These are phyloP conservation scores for Parietaria judaica DNA, from an alignment of 306 rosid genomes.

Conservation along the genomic window DNA sequence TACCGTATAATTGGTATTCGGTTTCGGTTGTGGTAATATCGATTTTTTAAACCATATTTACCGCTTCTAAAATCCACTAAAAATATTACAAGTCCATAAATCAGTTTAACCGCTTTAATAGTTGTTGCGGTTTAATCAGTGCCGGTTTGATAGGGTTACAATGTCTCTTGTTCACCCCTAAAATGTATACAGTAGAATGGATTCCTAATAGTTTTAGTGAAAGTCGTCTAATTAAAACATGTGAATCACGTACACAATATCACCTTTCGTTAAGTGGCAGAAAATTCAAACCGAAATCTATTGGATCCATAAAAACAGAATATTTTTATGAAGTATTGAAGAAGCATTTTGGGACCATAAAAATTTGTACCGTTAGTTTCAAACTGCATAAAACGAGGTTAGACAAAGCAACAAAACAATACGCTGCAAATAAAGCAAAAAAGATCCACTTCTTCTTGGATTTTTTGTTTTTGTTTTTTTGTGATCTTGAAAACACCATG, in stretches of 20 bases:
- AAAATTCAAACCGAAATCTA: not conserved
- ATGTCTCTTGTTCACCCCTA: no score
- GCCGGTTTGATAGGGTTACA: no score
- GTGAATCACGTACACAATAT: not conserved
- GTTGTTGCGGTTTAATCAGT: no score
- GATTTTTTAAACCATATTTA: no score
- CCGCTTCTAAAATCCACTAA: no score
- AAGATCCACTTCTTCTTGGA: not conserved
- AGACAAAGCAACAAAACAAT: not conserved
- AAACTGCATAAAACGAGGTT: not conserved
- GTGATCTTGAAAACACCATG: not conserved
- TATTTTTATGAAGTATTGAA: not conserved
- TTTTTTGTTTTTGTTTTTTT: not conserved
- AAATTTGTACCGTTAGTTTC: not conserved
- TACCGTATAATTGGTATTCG: no score
- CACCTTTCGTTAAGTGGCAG: not conserved
- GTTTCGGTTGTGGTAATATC: no score
- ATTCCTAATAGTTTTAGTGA: no score
- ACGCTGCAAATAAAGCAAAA: constrained; percentile 7
- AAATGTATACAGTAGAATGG: no score
- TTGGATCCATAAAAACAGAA: not conserved
- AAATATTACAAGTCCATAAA: no score
- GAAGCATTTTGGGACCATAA: not conserved
- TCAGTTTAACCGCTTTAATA: no score
- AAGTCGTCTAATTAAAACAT: not conserved